These are phyloP conservation scores for Hypoxylon subgilvum DNA, from an alignment of 495 filamentous ascomycete genomes.

Conservation along the genomic window DNA sequence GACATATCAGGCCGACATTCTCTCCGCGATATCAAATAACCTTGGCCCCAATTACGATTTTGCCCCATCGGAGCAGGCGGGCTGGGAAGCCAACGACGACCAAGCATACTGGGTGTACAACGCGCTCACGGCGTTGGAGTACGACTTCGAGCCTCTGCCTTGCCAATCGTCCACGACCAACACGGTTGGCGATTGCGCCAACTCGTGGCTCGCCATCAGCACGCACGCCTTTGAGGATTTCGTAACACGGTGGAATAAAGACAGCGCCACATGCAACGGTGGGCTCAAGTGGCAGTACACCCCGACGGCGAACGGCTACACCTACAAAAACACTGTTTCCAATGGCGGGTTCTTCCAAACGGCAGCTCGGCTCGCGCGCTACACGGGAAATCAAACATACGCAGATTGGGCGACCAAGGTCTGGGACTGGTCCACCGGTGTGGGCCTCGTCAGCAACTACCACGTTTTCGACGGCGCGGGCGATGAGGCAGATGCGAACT, in stretches of 20 bases:
- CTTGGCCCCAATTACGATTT: constrained; percentile 70
- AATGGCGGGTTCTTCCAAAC: constrained; percentile 83
- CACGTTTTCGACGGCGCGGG: constrained; percentile 74
- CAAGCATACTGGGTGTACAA: constrained; percentile 86
- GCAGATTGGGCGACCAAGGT: constrained; percentile 73
- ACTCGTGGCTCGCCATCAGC: constrained; percentile 75
- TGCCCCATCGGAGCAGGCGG: constrained; percentile 79
- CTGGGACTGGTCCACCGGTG: constrained; percentile 69
- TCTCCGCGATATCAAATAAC: constrained; percentile 73
- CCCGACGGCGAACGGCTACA: constrained; percentile 76
- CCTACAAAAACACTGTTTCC: constrained; percentile 79
- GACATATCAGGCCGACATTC: constrained; percentile 71
- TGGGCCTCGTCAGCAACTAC: constrained; percentile 69
- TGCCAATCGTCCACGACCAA: constrained; percentile 43
- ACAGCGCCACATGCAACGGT: constrained; percentile 72
- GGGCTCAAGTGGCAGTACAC: constrained; percentile 87
- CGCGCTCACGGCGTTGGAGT: constrained; percentile 79
- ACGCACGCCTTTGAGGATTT: constrained; percentile 78
- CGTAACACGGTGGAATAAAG: constrained; percentile 69
- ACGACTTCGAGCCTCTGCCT: constrained; percentile 58
- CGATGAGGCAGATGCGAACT: constrained; percentile 62
- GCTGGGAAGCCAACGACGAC: constrained; percentile 81
- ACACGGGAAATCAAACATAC: constrained; percentile 78
- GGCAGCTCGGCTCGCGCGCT: constrained; percentile 73
- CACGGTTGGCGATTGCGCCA: constrained; percentile 60